Conservation (phyloP, 2,329 filamentous ascomycete species). For the Alternaria infectoria region DNA sequence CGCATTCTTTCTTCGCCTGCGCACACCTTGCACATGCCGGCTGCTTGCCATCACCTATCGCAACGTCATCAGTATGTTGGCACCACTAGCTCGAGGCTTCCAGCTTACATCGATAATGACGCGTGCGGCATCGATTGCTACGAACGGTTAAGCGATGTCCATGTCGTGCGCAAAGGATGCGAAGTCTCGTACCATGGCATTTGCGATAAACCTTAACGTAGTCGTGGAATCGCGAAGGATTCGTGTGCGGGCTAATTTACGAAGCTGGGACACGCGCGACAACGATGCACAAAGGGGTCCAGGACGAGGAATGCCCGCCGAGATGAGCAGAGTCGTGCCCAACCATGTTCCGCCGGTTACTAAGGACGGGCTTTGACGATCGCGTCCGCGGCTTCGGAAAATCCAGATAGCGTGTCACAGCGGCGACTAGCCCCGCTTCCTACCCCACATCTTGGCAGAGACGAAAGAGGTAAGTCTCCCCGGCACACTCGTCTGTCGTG, state of each 20-base stretch:
- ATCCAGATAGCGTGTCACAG: constrained; percentile 10
- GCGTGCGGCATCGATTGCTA: constrained; percentile 48
- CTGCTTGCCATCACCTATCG: constrained; percentile 44
- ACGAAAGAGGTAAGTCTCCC: constrained; percentile 23
- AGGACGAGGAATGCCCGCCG: constrained; percentile 21
- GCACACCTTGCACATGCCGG: constrained; percentile 43
- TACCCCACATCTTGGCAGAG: constrained; percentile 24
- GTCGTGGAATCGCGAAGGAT: constrained; percentile 2
- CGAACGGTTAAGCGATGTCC: constrained; percentile 18
- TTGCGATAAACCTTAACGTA: constrained; percentile 5
- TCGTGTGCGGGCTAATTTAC: constrained; percentile 18
- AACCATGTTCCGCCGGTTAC: constrained; percentile 27
- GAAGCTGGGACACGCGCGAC: constrained; percentile 15
- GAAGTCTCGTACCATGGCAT: constrained; percentile 44
- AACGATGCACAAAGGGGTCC: background rate
- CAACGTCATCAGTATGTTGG: constrained; percentile 17
- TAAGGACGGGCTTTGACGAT: constrained; percentile 13
- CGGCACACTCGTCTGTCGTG: background rate
- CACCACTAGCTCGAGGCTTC: background rate
- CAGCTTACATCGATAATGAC: constrained; percentile 46
- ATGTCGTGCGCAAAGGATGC: background rate
- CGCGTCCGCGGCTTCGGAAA: constrained; percentile 5
- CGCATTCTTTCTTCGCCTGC: constrained; percentile 40
- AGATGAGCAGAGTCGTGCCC: constrained; percentile 9
- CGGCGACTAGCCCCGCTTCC: constrained; percentile 10